These are phyloP conservation scores for Phaeophleospora eucalypticola DNA, from an alignment of 2,329 filamentous ascomycete genomes.

Conservation along the genomic window DNA sequence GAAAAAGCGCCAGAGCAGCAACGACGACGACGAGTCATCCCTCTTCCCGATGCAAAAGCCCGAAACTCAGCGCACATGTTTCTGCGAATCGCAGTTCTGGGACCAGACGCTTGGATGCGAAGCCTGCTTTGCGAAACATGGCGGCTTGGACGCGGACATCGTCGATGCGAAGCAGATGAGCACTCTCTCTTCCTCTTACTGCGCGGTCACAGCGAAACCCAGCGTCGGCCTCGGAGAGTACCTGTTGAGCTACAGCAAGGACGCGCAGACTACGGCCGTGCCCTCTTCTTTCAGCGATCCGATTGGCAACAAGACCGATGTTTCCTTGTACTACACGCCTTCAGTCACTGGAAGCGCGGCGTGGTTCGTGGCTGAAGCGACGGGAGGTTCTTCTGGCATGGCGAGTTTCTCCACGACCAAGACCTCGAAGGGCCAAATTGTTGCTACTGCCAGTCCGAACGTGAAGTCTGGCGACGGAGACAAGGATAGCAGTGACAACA, in stretches of 20 bases:
- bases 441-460: slow-evolving; percentile 13
- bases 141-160: slow-evolving; percentile 12
- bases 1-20: slow-evolving; percentile 1
- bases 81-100: slow-evolving; percentile 28
- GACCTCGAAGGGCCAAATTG: slow-evolving; percentile 15
- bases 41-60: slow-evolving; percentile 15
- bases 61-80: slow-evolving; percentile 25
- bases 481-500: no score
- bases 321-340: slow-evolving; percentile 28
- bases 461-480: no score
- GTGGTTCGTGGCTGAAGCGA: slow-evolving; percentile 20
- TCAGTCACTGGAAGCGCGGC: slow-evolving; percentile 25
- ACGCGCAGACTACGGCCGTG: background rate
- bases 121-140: slow-evolving; percentile 24
- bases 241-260: slow-evolving; percentile 10
- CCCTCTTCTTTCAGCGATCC: slow-evolving; percentile 22
- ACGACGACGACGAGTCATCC: slow-evolving; percentile 5
- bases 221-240: slow-evolving; percentile 19
- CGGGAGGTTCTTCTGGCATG: slow-evolving; percentile 10
- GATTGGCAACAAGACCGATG: slow-evolving; percentile 27
- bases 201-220: slow-evolving; percentile 25
- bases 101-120: slow-evolving; percentile 18
- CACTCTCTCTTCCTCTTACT: slow-evolving; percentile 21
- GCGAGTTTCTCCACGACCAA: slow-evolving; percentile 9
- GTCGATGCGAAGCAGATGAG: slow-evolving; percentile 5